These are phyloP conservation scores for Begonia fuchsioides DNA, from an alignment of 306 rosid genomes.

Conservation along the genomic window DNA sequence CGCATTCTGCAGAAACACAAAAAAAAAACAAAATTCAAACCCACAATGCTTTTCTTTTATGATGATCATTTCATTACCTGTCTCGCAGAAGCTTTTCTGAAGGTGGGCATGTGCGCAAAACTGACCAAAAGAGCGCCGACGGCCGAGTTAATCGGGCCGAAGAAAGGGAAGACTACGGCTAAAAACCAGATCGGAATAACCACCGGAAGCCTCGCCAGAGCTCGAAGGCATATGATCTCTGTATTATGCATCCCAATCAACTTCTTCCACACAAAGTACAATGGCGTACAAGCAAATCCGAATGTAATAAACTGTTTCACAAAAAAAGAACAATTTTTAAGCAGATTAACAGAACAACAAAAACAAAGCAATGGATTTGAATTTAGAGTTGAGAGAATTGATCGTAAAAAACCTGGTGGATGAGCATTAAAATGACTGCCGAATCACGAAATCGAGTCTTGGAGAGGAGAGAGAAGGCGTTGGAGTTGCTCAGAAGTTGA, in stretches of 20 bases:
- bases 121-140: constrained; percentile 95
- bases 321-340: background rate
- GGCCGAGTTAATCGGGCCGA: constrained; percentile 87
- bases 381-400: background rate
- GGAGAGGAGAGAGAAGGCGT: constrained; percentile 87
- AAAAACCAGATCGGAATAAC: constrained; percentile 92
- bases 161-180: constrained; percentile 91
- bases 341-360: no score
- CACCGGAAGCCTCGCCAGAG: constrained; percentile 80
- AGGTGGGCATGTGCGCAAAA: constrained; percentile 93
- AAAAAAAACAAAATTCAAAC: background rate
- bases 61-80: constrained; percentile 34
- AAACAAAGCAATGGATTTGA: no score
- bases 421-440: constrained; percentile 90
- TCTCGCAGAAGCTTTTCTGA: constrained; percentile 68
- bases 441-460: constrained; percentile 60
- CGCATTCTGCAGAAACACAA: constrained; percentile 44
- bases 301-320: constrained; percentile 84
- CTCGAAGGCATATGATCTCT: constrained; percentile 70
- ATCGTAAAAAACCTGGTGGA: constrained; percentile 54
- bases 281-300: constrained; percentile 88
- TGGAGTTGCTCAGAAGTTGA: constrained; percentile 64
- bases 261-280: constrained; percentile 99
- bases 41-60: constrained; percentile 10
- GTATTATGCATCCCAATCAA: constrained; percentile 96